Evolutionary conservation across 768 basidiomycete species (phyloP).

Genomic region (Hemileccinum impolitum): DNA sequence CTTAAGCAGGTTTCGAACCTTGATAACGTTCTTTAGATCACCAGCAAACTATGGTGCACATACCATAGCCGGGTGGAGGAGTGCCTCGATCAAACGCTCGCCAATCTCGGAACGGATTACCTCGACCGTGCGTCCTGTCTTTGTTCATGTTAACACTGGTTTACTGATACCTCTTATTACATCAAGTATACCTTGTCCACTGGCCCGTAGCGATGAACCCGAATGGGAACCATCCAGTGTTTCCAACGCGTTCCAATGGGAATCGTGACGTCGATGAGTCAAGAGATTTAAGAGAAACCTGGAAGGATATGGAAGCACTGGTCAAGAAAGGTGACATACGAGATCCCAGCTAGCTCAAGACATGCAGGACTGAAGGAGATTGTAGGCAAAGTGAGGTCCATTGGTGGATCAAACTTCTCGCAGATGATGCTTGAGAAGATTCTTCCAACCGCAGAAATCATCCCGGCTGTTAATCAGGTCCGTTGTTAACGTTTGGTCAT

Average conservation of each 20-base stretch:
- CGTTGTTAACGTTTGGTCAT: slow-evolving; percentile 11
- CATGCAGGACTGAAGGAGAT: slow-evolving; percentile 4
- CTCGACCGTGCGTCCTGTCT: slow-evolving; percentile 61
- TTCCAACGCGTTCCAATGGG: slow-evolving; percentile 61
- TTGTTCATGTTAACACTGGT: background rate
- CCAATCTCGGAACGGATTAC: slow-evolving; percentile 80
- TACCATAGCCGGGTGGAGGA: slow-evolving; percentile 71
- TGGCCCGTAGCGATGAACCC: slow-evolving; percentile 80
- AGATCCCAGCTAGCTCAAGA: slow-evolving; percentile 1
- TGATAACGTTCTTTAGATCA: slow-evolving; percentile 45
- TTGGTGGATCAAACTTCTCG: slow-evolving; percentile 79
- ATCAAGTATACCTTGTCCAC: slow-evolving; percentile 61
- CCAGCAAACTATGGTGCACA: slow-evolving; percentile 68
- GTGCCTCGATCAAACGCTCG: slow-evolving; percentile 70
- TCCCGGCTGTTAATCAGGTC: slow-evolving; percentile 75
- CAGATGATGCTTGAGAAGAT: slow-evolving; percentile 66
- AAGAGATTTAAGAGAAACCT: slow-evolving; percentile 70
- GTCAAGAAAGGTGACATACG: slow-evolving; percentile 51
- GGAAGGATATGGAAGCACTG: slow-evolving; percentile 80
- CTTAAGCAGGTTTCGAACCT: background rate
- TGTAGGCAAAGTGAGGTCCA: slow-evolving; percentile 58
- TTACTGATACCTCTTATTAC: background rate
- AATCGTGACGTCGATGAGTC: slow-evolving; percentile 63
- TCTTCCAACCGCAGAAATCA: slow-evolving; percentile 59
- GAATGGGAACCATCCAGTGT: slow-evolving; percentile 56